Percentiles rank a stretch among this genome's conserved stretches.
Conservation (phyloP, 73 alveolate species). For the Symbiodinium natans region DNA sequence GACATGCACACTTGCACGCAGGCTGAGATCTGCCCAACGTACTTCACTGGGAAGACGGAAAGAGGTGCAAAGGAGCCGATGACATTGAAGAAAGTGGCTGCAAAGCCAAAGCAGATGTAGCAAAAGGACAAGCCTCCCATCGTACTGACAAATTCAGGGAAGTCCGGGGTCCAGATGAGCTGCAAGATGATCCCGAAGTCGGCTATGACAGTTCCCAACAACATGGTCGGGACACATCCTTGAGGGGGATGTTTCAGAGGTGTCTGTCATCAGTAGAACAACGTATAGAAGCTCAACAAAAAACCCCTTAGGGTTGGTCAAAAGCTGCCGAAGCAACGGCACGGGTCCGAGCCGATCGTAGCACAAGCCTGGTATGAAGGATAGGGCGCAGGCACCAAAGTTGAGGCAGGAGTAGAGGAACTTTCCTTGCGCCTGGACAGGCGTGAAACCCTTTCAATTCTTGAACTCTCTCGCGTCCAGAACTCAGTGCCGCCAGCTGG, state of each 20-base stretch:
- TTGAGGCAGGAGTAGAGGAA: slow-evolving; percentile 12
- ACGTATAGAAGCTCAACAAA: too few species aligned
- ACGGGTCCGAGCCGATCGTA: slow-evolving; percentile 49
- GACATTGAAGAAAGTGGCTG: slow-evolving; percentile 88
- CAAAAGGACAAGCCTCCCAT: slow-evolving; percentile 80
- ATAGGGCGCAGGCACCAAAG: slow-evolving; percentile 59
- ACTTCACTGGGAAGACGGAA: slow-evolving; percentile 60
- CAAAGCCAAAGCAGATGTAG: slow-evolving; percentile 84
- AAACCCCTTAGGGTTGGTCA: not conserved
- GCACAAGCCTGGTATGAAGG: slow-evolving; percentile 87
- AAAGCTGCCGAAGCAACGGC: not conserved
- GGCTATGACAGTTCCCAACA: slow-evolving; percentile 61
- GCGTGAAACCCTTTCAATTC: too few species aligned
- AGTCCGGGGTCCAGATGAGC: slow-evolving; percentile 61
- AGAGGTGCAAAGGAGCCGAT: slow-evolving; percentile 86
- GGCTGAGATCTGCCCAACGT: slow-evolving; percentile 9
- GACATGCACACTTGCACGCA: slow-evolving; percentile 67
- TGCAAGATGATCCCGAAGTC: slow-evolving; percentile 81
- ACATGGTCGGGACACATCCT: slow-evolving; percentile 56
- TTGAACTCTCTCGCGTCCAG: too few species aligned
- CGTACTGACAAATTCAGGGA: slow-evolving; percentile 50
- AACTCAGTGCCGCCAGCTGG: too few species aligned
- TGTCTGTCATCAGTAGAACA: too few species aligned
- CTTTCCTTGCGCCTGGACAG: not conserved
- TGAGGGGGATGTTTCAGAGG: too few species aligned